Base-by-base conservation (phyloP, 805 yeast genomes). In the Naumovozyma baii region DNA sequence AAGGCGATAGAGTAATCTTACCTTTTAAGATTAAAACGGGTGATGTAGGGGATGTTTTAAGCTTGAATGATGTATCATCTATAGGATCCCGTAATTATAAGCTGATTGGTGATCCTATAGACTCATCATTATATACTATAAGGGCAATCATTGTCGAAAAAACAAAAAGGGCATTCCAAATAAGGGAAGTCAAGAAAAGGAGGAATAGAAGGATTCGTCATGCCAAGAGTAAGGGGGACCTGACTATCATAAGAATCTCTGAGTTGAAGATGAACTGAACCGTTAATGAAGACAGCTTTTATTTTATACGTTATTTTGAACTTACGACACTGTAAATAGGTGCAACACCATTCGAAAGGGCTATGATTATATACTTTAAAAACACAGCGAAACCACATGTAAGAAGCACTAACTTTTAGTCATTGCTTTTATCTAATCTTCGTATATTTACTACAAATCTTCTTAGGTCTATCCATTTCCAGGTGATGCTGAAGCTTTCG, bases 11-110 rank as follows among this genome's bases (percentile, higher is more conserved):
- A 48, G 73, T 92, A 38, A 72, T 78, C 18, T 62, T 92, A 31
- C 96, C 96, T 2, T 88, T 75, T 62, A 74, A 77, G 47, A 57
- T 92, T 68, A 80, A 78, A 51, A 74, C 76, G 39, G 92, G 81
- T 9, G 70, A 78, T 38, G 79, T 90, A 3, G 98, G 99, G 15
- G 96, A 88, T 60, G 68, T 69, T n/a, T 67, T 92, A 38, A 64
- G 70, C 36, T 72, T 92, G 56, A 76, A 74, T 45, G 80, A 86
- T 51, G 87, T 90, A 28, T 74, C 80, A 13, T 78, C 86, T 9
- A 62, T 92, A 20, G 98, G 98, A 2, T 79, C 94, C 7, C 78
- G 95, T 36, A 81, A 85, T 56, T 83, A 74, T 65, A 86, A 87
- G 10, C 71, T 74, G 42, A 69, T 73, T 38, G 78, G 75, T 36